Percentiles rank a stretch among this genome's conserved stretches.
phyloP scores from a whole-genome alignment of 75 land plant species.

The Pinus tabuliformis region DNA sequence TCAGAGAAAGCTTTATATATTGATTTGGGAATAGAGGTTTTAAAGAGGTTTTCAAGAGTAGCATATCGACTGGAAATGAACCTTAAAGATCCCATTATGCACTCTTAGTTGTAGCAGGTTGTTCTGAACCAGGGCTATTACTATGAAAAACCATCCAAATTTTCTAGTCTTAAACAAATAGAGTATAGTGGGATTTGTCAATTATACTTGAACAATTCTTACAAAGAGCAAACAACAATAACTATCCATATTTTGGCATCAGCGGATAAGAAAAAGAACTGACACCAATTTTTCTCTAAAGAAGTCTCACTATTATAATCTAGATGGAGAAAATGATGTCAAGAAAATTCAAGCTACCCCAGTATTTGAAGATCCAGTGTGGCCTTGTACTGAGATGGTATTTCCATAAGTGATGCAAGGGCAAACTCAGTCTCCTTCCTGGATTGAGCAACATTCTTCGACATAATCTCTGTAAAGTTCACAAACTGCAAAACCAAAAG shows the following conservation, averaged over 20 bases:
- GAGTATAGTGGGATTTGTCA: neutral
- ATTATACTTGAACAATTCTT: neutral
- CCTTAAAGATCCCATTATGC: neutral
- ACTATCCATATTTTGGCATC: neutral
- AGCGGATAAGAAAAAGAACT: neutral
- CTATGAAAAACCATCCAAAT: neutral
- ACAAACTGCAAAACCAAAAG: slow-evolving; percentile 61
- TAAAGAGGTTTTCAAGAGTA: neutral
- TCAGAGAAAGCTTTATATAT: too few relatives aligned
- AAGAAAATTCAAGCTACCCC: slow-evolving; percentile 31
- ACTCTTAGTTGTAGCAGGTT: neutral
- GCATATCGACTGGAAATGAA: neutral
- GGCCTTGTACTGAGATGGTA: slow-evolving; percentile 90
- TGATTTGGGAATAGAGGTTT: too few relatives aligned
- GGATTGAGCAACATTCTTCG: slow-evolving; percentile 35
- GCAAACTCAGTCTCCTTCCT: slow-evolving; percentile 82
- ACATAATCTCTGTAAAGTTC: slow-evolving; percentile 88
- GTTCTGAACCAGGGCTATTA: neutral
- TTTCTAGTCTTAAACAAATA: neutral
- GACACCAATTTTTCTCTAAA: neutral
- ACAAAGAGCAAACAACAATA: neutral
- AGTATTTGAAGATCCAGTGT: slow-evolving; percentile 61
- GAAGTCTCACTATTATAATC: neutral
- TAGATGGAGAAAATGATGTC: neutral
- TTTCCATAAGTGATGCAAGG: slow-evolving; percentile 86